Evolutionary conservation across 768 basidiomycete species (phyloP), one percentile per base, ranked within the genome.

Genomic region (Mycena rosella): DNA sequence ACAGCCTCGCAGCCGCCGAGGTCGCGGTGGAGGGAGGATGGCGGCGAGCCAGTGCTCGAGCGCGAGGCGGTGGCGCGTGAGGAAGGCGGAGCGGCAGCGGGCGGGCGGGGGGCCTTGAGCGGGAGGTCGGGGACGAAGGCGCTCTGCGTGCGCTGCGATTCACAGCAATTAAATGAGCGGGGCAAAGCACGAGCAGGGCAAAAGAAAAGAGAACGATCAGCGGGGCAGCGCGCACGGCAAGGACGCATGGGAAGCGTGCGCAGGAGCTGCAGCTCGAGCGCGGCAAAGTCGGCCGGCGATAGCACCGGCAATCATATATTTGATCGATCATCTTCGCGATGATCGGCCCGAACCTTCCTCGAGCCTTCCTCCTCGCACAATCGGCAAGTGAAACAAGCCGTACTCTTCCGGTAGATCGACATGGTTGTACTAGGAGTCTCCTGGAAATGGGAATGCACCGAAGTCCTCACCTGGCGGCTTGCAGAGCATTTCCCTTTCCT

Each of bases 1-100:
- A 91, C 90, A 1, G 84, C 86, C 58, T 87, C 83, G 49, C 84
- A 86, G 0, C 86, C 87, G 2, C 91, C 91, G 9, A 92, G 79
- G 55, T 93, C 91, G 6, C 91, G 91, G 70, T 93, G 91, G 92
- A n/a, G n/a, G 78, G 0, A 93, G 74, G 2, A 92, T 84, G 0
- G 85, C 77, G 0, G 87, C 84, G 3, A 93, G 87, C 89, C 90
- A 93, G 63, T 87, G 85, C 74, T 92, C 86, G 4, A 92, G 81
- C 15, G 83, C 82, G 38, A 86, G 83, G 10, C 90, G 82, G 14
- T 91, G 83, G 15, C 82, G 83, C 54, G 92, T 90, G 4, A 93
- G 85, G 77, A 93, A 93, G 0, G 85, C 86, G 0, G 88, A 86
- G 14, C 92, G 81, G 73, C 89, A 92, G 26, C 88, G 87, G 0